Evolutionary conservation across 176 grass and related monocot species (phyloP), one percentile per base, ranked within the genome.

Genomic region (Oryza longistaminata): DNA sequence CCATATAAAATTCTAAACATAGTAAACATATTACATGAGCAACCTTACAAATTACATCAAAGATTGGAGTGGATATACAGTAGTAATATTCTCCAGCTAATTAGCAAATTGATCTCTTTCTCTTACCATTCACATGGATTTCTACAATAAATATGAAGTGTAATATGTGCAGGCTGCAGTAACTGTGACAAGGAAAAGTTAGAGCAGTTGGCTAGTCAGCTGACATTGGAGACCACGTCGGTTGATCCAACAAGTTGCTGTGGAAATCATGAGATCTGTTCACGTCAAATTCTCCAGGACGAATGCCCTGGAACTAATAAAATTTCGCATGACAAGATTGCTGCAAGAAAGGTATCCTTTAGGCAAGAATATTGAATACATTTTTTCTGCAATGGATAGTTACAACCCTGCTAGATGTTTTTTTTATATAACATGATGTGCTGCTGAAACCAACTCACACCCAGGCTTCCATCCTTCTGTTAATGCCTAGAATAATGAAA

Each of bases 181-280:
- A 67, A 76, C 79, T 78, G 72, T 79, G 73, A 68, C 35, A 77
- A 78, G 13, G 86, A 89, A 53, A 87, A 80, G 66, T 48, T 85
- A 65, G 85, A 79, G 62, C 46, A 87, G 69, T 70, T 78, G 76
- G 73, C 87, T 64, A 82, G 68, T 85, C 64, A 85, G 77, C 58
- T 85, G 61, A 49, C 35, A 75, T 35, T 88, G 75, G 75, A 90
- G 68, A 80, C 74, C 74, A 14, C 71, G 27, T 42, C 71, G 13
- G 74, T 71, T 79, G 87, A 93, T 55, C 87, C 92, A 86, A 85
- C 80, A 35, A 84, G 81, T 82, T 98, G 96, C 68, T 98, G 96
- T 6, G 91, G 96, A 66, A 95, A 87, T 83, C 91, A 92, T 95
- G 93, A 93, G 26, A 98, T 98, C 78, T 95, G 96, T 84, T 98